These are phyloP conservation scores for Chrysosphaeria jannelii DNA, from an alignment of 2,329 filamentous ascomycete genomes.

Conservation along the genomic window DNA sequence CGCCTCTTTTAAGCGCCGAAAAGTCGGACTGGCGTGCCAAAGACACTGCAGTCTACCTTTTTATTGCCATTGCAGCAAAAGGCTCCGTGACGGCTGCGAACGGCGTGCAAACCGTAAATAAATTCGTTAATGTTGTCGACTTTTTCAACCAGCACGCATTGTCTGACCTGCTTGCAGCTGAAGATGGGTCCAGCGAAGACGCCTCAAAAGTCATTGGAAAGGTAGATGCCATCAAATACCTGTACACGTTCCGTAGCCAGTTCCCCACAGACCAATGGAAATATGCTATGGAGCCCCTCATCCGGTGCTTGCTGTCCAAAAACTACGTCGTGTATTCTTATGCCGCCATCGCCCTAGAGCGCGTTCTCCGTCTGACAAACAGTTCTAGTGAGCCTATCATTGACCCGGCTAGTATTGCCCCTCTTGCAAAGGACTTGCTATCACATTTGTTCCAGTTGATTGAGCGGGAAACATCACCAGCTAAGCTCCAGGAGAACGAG, in stretches of 20 bases:
- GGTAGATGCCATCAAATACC: constrained; percentile 92
- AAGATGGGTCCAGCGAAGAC: too few relatives aligned
- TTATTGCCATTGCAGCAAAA: constrained; percentile 79
- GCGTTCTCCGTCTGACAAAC: constrained; percentile 60
- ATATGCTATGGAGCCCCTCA: constrained; percentile 60
- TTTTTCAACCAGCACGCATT: constrained; percentile 90
- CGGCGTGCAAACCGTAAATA: constrained; percentile 73
- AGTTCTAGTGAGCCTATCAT: constrained; percentile 52
- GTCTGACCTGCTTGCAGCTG: constrained; percentile 58
- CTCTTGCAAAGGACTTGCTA: constrained; percentile 59
- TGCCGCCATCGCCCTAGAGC: constrained; percentile 84
- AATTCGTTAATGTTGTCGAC: constrained; percentile 63
- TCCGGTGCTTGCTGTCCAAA: constrained; percentile 64
- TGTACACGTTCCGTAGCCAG: constrained; percentile 90
- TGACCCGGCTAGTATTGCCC: constrained; percentile 44
- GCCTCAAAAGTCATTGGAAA: constrained; percentile 61
- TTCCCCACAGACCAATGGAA: constrained; percentile 81
- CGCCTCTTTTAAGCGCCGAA: constrained; percentile 55
- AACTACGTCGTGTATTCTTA: constrained; percentile 98
- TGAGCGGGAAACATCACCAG: constrained; percentile 51
- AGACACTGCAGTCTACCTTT: constrained; percentile 93
- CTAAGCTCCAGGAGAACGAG: constrained; percentile 95
- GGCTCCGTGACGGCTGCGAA: constrained; percentile 63
- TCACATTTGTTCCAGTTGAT: constrained; percentile 78
- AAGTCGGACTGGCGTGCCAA: constrained; percentile 86